Base-by-base conservation (phyloP, 305 asterid species). In the Solanum hybrid region DNA sequence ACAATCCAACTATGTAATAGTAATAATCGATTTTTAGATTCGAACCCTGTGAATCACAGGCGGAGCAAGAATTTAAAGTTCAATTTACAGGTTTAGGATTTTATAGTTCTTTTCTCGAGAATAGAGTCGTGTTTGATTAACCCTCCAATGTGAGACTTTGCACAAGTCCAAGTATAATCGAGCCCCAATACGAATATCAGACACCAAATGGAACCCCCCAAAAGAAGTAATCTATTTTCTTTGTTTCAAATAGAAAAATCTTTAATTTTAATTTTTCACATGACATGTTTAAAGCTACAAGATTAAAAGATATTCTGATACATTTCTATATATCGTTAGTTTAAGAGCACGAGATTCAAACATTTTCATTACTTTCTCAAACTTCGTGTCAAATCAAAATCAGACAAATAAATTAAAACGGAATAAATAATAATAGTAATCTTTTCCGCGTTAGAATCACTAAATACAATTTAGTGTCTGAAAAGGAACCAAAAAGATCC, bases 11-110 rank as follows among this genome's bases (percentile, higher is more conserved):
- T 26, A 80, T 39, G 1, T 39, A 39, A 77, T 31, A 77, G 26
- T 8, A 8, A 77, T 77, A 77, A 32, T 31, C 13, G 3, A 31
- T 2, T 77, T 1, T 77, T 7, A 5, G 3, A 33, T 77, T 31
- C 0, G 14, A 77, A 34, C 5, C 1, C 33, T 13, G 0, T 15
- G 4, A 76, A 76, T 3, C 1, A 31, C 3, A 1, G 3, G 2
- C 0, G 4, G 2, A 8, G 5, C 2, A 29, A 75, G 6, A 7
- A 75, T 75, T 13, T 73, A 2, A 73, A 73, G 36, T 73, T 73
- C 0, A 65, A 65, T 65, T 65, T 73, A 73, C 2, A 1, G 2
- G 5, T 73, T 73, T 26, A 11, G 9, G 1, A 72, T 72, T 72
- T 0, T 26, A 9, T 65, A 72, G 33, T 11, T 72, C 33, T 12